Base-by-base conservation (phyloP, 2,329 filamentous ascomycete species). In the Arthrobotrys megalospora region DNA sequence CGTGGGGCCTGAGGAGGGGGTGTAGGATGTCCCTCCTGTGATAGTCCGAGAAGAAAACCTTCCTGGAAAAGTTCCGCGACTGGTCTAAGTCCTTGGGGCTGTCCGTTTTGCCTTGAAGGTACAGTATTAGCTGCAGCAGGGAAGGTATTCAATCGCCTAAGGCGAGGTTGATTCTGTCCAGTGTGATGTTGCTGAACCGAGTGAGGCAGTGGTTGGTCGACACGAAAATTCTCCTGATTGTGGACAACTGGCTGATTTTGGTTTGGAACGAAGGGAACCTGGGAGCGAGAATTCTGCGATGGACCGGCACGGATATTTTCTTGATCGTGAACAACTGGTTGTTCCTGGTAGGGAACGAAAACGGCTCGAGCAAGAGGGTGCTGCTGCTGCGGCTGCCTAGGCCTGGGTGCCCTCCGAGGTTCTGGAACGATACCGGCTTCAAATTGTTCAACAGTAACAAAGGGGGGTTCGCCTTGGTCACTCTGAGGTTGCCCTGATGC, bases 381-480 rank as follows among this genome's bases (percentile, higher is more conserved):
- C 8, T 60, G 55, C 6, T 60, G 34, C n/a, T 41, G 16, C 4
- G 55, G 11, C 14, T 10, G 43, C 10, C 55, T 60, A 16, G 12
- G 55, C 6, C 21, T 36, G 1, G 19, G 19, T 28, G 7, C 55
- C 19, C 11, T 28, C 28, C 55, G 38, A 43, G 10, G 55, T 24
- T 43, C 55, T 8, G 34, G 34, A 14, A 60, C 19, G n/a, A 43
- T 5, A 24, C 55, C 36, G 12, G 55, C 55, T 32, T 60, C 34
- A 19, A 43, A 4, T 19, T 60, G 55, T 4, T 60, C 34, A n/a
- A 60, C 5, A 11, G 34, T 41, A 10, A 60, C 21, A 36, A 43
- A 43, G 11, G 34, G 55, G n/a, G 16, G 55, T 24, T 14, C 36
- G 7, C 16, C 55, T 43, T 32, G 55, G 10, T 10, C 10, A 2